Evolutionary conservation across 2,329 filamentous ascomycete species (phyloP).

Genomic region (Ascomycota sp.): DNA sequence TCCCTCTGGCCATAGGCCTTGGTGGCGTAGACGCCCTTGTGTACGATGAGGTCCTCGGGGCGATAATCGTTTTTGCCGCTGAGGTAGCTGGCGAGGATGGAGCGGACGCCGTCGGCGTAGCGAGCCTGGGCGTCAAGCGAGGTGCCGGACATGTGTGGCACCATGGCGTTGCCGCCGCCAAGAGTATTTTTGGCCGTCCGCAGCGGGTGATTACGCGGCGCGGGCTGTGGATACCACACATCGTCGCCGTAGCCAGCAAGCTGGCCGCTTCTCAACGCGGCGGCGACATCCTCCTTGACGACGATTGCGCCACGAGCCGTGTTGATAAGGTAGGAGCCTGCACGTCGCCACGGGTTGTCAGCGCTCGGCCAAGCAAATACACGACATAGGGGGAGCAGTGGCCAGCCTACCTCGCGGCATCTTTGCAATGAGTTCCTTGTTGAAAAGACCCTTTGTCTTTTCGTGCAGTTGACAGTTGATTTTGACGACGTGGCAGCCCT

Average conservation of each 20-base stretch:
- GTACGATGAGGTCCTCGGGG: constrained; percentile 76
- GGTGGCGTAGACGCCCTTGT: constrained; percentile 81
- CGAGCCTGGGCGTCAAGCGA: constrained; percentile 95
- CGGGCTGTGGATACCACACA: constrained; percentile 96
- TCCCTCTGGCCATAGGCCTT: constrained; percentile 71
- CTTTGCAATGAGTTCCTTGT: constrained; percentile 96
- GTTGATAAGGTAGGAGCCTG: constrained; percentile 91
- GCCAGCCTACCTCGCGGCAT: constrained; percentile 71
- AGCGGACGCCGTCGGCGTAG: constrained; percentile 74
- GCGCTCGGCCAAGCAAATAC: neutral
- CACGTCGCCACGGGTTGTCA: neutral
- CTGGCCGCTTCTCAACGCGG: constrained; percentile 77
- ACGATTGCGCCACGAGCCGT: constrained; percentile 97
- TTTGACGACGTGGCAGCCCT: constrained; percentile 90
- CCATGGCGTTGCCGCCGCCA: constrained; percentile 96
- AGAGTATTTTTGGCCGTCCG: constrained; percentile 86
- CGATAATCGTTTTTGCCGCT: constrained; percentile 72
- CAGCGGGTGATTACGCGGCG: constrained; percentile 79
- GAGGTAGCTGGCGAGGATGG: constrained; percentile 82
- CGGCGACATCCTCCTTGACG: constrained; percentile 96
- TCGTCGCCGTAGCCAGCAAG: constrained; percentile 77
- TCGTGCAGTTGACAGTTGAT: constrained; percentile 99
- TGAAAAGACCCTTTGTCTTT: constrained; percentile 90
- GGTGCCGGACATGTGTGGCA: constrained; percentile 96
- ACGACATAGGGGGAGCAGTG: too few relatives aligned